Evolutionary conservation across 2,329 filamentous ascomycete species (phyloP), one percentile per base, ranked within the genome.

Genomic region (Cordyceps tenuipes): DNA sequence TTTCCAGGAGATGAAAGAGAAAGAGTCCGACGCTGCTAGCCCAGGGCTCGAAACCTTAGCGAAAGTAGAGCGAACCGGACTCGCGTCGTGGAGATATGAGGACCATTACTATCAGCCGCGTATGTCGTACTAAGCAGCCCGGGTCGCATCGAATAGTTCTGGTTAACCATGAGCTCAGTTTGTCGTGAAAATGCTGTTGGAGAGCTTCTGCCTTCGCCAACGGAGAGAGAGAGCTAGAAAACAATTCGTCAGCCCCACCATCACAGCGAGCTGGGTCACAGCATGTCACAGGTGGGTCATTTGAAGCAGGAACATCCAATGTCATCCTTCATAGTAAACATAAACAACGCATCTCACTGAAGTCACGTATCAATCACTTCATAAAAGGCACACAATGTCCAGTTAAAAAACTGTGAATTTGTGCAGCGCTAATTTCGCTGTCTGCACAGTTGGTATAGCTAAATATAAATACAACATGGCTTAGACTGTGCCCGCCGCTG

Each of bases 401-500:
- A 63, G 60, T 61, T 49, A 39, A 46, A 57, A 48, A 36, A 61
- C 62, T 64, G 46, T 63, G n/a, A 58, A 64, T 65, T 65, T 39
- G 15, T 26, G 58, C 63, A 57, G 62, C 63, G 60, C 61, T 36
- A 15, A 52, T 57, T 59, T 59, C 55, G 49, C 56, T 60, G 57
- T 57, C 39, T 46, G 57, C 60, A 46, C 63, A 59, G 53, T 17
- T 58, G 50, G 50, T 60, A 62, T 62, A 57, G 47, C 44, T 62
- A 62, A 54, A 68, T 61, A 43, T 7, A 52, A 49, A 60, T 63
- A 64, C 64, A 48, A 48, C 39, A 23, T 50, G 50, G 43, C 34
- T 36, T 5, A 19, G 41, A 48, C 44, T 54, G 5, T 47, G 26
- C 49, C 55, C 31, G 36, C 49, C 54, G 13, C 21, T 51, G 9